These are phyloP conservation scores for Vigna angularis DNA, from an alignment of 306 rosid genomes.

Conservation along the genomic window DNA sequence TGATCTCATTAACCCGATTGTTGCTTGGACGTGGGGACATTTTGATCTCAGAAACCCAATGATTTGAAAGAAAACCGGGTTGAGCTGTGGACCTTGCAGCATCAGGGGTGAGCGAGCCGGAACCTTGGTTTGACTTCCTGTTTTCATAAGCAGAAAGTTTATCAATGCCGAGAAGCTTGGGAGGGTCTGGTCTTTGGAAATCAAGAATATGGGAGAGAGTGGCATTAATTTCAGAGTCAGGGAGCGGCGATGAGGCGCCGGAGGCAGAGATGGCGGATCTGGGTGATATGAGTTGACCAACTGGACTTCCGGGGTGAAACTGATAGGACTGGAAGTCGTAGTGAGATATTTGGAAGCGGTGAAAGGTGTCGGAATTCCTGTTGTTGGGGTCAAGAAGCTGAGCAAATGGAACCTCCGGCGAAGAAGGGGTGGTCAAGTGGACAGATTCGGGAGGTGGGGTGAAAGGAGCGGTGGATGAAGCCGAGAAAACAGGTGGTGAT, in stretches of 20 bases:
- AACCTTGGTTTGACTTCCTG: constrained; percentile 53
- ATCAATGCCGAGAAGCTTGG: constrained; percentile 72
- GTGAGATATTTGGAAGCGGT: constrained; percentile 70
- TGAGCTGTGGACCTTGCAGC: constrained; percentile 3
- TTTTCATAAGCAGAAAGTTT: constrained; percentile 61
- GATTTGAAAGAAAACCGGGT: constrained; percentile 41
- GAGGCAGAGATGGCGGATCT: constrained; percentile 87
- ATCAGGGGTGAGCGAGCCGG: constrained; percentile 57
- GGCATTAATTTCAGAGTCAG: constrained; percentile 62
- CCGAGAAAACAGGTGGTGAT: constrained; percentile 94
- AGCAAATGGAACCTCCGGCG: constrained; percentile 99
- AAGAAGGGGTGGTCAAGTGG: constrained; percentile 93
- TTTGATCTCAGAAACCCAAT: constrained; percentile 51
- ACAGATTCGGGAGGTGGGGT: constrained; percentile 94
- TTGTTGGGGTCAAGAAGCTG: constrained; percentile 72
- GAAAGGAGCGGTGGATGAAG: constrained; percentile 94
- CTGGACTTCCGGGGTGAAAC: constrained; percentile 93
- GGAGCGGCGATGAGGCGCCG: constrained; percentile 85
- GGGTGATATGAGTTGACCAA: constrained; percentile 90
- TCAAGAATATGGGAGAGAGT: constrained; percentile 56
- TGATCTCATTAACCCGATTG: constrained; percentile 36
- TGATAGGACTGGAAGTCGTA: constrained; percentile 89
- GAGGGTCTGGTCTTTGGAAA: constrained; percentile 63
- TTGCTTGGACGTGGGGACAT: constrained; percentile 48
- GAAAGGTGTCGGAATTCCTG: constrained; percentile 60